Evolutionary conservation across 495 filamentous ascomycete genomes (phyloP), one percentile per base, ranked within the genome.

Genomic region (Penicillium cinerascens): DNA sequence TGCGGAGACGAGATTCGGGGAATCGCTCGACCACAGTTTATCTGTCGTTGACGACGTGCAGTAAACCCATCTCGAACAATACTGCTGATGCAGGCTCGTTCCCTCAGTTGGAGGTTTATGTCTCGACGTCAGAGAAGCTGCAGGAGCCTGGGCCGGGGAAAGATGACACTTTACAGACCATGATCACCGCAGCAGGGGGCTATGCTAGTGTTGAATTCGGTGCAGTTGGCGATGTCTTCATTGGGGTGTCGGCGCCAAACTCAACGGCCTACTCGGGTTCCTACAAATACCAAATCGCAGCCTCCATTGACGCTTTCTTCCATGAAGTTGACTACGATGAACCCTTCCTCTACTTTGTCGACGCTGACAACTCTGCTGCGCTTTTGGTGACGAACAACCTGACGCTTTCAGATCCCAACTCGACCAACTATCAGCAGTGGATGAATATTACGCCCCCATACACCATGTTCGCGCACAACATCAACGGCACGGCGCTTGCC

Each of bases 11-110:
- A 38, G 46, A 51, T 21, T 41, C 42, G 17, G 36, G 52, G 8
- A 71, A 72, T 55, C 64, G 71, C 25, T 49, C 72, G 6, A 77
- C 71, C 16, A 82, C 72, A 1, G 70, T 96, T 6, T 95, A 85
- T 58, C 77, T 97, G 43, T 88, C 90, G 4, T 79, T 92, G 29
- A 95, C 87, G 50, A 87, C 88, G 7, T 97, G 92, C 68, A 56
- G 77, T 15, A 89, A 91, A 57, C 92, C 92, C 1, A 59, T 49
- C 45, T 61, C 76, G 56, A 76, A 78, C 67, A 55, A 64, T 55
- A 62, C 61, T 4, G 59, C 54, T 22, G 42, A 35, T 9, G 55
- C 53, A 16, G 44, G 56, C 13, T 78, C 84, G 5, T 61, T 63
- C 29, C 87, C 89, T 6, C 90, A 91, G 58, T 78, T 97, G 23